phyloP scores from a whole-genome alignment of 768 basidiomycete species.

The Auriscalpium orientale region DNA sequence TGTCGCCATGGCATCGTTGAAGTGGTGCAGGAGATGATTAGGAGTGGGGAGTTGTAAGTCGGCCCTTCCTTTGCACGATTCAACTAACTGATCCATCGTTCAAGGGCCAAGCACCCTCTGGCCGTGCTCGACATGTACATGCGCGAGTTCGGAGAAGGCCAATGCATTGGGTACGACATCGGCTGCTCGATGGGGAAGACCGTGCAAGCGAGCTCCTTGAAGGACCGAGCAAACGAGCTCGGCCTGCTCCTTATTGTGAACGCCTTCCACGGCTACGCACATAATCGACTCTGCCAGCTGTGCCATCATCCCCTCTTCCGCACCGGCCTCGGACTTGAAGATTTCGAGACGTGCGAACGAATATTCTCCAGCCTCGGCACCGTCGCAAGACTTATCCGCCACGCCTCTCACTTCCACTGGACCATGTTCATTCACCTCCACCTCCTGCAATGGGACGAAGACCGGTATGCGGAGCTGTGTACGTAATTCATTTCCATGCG shows the following conservation, averaged over 20 bases:
- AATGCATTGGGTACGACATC: slow-evolving; percentile 1
- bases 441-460: not conserved
- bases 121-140: not conserved
- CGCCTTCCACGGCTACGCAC: not conserved
- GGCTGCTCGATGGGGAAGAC: not conserved
- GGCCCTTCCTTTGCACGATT: not conserved
- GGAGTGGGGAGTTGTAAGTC: not conserved
- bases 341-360: not conserved
- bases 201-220: not conserved
- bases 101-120: not conserved
- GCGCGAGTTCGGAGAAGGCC: not conserved
- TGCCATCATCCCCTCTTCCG: not conserved
- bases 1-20: not conserved
- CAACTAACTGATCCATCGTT: too few relatives aligned
- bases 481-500: not conserved
- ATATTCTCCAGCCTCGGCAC: not conserved
- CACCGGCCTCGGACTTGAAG: not conserved
- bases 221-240: not conserved
- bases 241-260: not conserved
- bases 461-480: not conserved
- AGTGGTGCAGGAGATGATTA: not conserved
- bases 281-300: not conserved
- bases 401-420: not conserved
- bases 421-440: not conserved
- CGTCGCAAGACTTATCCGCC: not conserved